Percentiles rank a stretch among this genome's conserved stretches.
phyloP scores from a whole-genome alignment of 805 yeast species.

The Kurtzmaniella cleridarum region DNA sequence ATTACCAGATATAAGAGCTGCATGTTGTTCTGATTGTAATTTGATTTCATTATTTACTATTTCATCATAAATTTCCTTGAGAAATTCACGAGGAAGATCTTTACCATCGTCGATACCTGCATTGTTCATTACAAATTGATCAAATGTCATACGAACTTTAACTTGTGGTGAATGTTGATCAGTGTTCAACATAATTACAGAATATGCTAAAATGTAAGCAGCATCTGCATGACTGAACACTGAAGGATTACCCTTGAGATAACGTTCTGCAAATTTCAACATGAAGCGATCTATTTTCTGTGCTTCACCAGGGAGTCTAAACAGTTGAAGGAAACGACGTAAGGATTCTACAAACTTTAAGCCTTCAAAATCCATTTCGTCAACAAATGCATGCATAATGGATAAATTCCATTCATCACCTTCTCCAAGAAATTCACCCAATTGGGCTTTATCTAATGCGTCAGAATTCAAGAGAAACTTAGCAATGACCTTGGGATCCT shows the following conservation, averaged over 20 bases:
- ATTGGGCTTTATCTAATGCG: slow-evolving; percentile 72
- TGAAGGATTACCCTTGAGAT: slow-evolving; percentile 81
- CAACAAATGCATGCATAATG: slow-evolving; percentile 91
- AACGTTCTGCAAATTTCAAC: slow-evolving; percentile 95
- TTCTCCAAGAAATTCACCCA: slow-evolving; percentile 93
- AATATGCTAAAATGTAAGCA: slow-evolving; percentile 87
- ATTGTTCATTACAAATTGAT: slow-evolving; percentile 82
- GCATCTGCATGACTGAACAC: slow-evolving; percentile 89
- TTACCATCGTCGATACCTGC: slow-evolving; percentile 89
- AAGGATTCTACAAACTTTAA: slow-evolving; percentile 78
- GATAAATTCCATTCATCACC: slow-evolving; percentile 73
- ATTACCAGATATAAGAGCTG: slow-evolving; percentile 74
- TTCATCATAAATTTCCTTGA: slow-evolving; percentile 68
- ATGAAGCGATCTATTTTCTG: slow-evolving; percentile 95
- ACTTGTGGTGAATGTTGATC: slow-evolving; percentile 90
- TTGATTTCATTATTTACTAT: slow-evolving; percentile 83
- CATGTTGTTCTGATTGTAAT: slow-evolving; percentile 88
- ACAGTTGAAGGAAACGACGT: slow-evolving; percentile 76
- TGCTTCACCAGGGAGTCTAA: slow-evolving; percentile 96
- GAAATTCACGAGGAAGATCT: slow-evolving; percentile 70
- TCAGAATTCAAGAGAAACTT: slow-evolving; percentile 63
- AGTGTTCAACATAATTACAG: slow-evolving; percentile 88
- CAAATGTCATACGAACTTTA: slow-evolving; percentile 79
- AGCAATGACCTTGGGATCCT: slow-evolving; percentile 68
- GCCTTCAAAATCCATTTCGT: slow-evolving; percentile 69